A percentile compares a stretch with the other conserved stretches of the same genome.
Evolutionary conservation across 1,284 basidiomycete genomes (phyloP).

Genomic region (Boletellus sp.): DNA sequence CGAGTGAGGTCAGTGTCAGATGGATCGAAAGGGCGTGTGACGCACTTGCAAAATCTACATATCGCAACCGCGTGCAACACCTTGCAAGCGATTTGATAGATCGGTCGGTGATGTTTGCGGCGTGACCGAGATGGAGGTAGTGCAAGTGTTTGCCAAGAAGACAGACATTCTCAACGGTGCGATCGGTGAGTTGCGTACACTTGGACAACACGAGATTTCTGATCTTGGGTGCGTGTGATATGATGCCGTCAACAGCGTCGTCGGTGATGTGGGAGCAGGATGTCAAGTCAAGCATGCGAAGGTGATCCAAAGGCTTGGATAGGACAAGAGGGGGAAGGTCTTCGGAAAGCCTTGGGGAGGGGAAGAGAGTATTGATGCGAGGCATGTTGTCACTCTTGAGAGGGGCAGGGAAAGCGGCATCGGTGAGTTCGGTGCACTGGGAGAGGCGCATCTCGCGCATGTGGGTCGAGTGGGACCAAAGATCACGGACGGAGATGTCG

Average conservation of each 20-base stretch:
- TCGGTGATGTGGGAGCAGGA: slow-evolving; percentile 83
- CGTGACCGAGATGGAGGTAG: slow-evolving; percentile 94
- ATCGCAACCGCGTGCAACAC: slow-evolving; percentile 89
- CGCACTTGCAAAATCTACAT: slow-evolving; percentile 95
- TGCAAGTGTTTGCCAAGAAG: slow-evolving; percentile 89
- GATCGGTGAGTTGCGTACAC: slow-evolving; percentile 84
- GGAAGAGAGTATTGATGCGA: slow-evolving; percentile 51
- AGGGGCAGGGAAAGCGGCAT: slow-evolving; percentile 81
- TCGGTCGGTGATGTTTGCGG: slow-evolving; percentile 83
- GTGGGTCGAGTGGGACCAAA: slow-evolving; percentile 78
- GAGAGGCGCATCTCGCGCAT: slow-evolving; percentile 92
- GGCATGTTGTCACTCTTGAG: slow-evolving; percentile 39
- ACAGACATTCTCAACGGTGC: slow-evolving; percentile 81
- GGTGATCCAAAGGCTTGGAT: slow-evolving; percentile 66
- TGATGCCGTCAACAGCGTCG: slow-evolving; percentile 86
- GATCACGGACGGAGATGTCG: slow-evolving; percentile 74
- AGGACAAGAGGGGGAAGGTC: slow-evolving; percentile 62
- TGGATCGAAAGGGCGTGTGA: slow-evolving; percentile 16
- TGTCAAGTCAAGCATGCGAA: slow-evolving; percentile 89
- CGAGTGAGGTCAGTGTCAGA: slow-evolving; percentile 5
- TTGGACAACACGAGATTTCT: slow-evolving; percentile 92
- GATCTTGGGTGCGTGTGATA: slow-evolving; percentile 85
- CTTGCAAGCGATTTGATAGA: slow-evolving; percentile 84
- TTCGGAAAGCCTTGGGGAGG: slow-evolving; percentile 36
- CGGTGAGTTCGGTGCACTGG: slow-evolving; percentile 76